Conservation (phyloP, 306 rosid genomes). For the Mucuna pruriens region DNA sequence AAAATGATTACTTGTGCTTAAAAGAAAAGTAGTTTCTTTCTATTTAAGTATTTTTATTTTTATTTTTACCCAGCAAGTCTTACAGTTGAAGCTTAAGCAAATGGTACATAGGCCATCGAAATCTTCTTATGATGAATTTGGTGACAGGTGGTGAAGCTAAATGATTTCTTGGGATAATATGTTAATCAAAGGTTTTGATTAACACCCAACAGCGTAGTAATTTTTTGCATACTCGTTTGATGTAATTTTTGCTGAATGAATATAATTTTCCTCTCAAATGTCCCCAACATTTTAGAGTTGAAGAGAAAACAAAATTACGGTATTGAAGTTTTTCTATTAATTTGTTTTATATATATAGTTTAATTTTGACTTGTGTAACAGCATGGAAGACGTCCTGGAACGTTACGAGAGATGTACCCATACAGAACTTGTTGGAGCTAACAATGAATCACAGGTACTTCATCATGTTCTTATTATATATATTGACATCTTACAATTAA, state of each 20-base stretch:
- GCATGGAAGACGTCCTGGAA: slow-evolving; percentile 76
- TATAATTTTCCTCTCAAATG: background rate
- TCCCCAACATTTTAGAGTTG: background rate
- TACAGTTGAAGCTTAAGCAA: background rate
- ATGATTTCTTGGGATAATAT: no score
- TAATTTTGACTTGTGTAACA: slow-evolving; percentile 44
- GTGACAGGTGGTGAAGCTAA: background rate
- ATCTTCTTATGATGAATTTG: background rate
- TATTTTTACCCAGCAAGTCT: background rate
- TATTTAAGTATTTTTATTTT: no score
- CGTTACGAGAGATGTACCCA: slow-evolving; percentile 64
- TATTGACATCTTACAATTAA: background rate
- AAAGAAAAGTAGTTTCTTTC: no score
- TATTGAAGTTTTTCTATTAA: background rate
- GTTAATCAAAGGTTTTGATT: no score
- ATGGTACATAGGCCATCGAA: background rate
- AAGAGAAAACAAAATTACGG: background rate
- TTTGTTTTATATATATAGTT: no score
- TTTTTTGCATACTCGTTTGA: background rate
- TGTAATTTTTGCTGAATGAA: background rate
- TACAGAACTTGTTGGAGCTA: slow-evolving; percentile 38
- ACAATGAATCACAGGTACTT: slow-evolving; percentile 64
- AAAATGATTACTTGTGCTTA: no score
- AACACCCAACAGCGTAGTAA: no score
- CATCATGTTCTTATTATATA: background rate